phyloP scores from a whole-genome alignment of 192 early-diverging fungal genomes.

The Rhizophagus prolifer region DNA sequence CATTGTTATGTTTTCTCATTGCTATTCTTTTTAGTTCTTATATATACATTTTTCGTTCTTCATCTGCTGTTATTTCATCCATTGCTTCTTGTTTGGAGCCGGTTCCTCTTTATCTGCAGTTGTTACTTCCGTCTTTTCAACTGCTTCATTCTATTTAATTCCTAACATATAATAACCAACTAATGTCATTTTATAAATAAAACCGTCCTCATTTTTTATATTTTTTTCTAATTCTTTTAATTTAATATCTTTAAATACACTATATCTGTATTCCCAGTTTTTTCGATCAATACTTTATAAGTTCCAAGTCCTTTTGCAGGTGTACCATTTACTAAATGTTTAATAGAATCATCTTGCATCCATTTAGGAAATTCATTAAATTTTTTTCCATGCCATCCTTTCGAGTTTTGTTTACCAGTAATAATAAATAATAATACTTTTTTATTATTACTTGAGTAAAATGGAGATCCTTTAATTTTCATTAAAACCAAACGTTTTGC shows the following conservation, averaged over 20 bases:
- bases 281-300: background rate
- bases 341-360: background rate
- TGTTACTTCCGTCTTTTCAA: too few species aligned
- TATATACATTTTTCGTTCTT: too few species aligned
- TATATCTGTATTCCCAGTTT: background rate
- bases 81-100: too few species aligned
- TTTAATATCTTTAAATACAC: background rate
- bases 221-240: background rate
- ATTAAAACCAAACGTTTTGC: background rate
- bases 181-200: background rate
- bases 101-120: too few species aligned
- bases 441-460: too few species aligned
- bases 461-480: background rate
- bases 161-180: background rate
- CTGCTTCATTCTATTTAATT: background rate
- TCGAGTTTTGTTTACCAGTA: background rate
- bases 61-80: too few species aligned
- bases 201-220: background rate
- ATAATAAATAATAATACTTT: background rate
- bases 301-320: background rate
- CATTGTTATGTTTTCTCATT: too few species aligned
- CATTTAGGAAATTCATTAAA: background rate
- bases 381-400: background rate
- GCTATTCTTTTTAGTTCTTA: too few species aligned
- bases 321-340: background rate